A percentile compares a stretch with the other conserved stretches of the same genome.
Conservation (phyloP, 2,329 filamentous ascomycete species). For the Pseudogymnoascus pannorum region DNA sequence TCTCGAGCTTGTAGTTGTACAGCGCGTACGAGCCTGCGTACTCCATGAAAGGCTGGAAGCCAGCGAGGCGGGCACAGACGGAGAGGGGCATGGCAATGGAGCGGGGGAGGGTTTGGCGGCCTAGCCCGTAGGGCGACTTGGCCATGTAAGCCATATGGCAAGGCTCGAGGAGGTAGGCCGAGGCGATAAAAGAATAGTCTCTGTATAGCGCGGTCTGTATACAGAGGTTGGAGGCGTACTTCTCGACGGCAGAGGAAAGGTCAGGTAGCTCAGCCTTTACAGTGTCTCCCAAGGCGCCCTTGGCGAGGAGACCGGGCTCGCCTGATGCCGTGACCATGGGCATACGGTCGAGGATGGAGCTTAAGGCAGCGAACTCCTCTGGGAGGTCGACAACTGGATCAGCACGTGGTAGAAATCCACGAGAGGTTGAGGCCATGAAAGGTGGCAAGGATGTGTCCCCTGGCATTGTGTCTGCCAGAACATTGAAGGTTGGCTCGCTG, state of each 20-base stretch:
- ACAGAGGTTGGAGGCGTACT: constrained; percentile 64
- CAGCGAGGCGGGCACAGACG: constrained; percentile 68
- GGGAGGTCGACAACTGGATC: constrained; percentile 60
- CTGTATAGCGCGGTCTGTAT: constrained; percentile 81
- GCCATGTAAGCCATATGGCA: constrained; percentile 70
- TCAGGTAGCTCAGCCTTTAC: constrained; percentile 70
- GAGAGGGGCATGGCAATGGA: constrained; percentile 76
- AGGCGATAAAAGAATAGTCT: constrained; percentile 87
- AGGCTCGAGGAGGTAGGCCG: constrained; percentile 83
- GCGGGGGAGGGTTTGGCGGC: constrained; percentile 63
- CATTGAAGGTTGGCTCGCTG: constrained; percentile 39
- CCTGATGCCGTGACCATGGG: constrained; percentile 71
- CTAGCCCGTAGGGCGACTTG: constrained; percentile 71
- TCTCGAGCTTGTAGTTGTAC: constrained; percentile 57
- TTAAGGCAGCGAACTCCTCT: constrained; percentile 62
- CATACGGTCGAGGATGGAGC: constrained; percentile 67
- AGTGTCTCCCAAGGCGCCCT: constrained; percentile 65
- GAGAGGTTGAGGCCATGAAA: constrained; percentile 71
- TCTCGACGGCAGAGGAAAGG: constrained; percentile 64
- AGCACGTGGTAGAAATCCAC: constrained; percentile 66
- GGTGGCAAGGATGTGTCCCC: constrained; percentile 58
- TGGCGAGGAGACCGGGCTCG: constrained; percentile 68
- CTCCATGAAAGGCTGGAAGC: constrained; percentile 91
- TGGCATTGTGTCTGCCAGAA: constrained; percentile 56
- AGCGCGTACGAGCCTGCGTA: constrained; percentile 64